A percentile compares a stretch with the other conserved stretches of the same genome.
phyloP scores from a whole-genome alignment of 2,329 filamentous ascomycete genomes.

The Xylaria sp. region DNA sequence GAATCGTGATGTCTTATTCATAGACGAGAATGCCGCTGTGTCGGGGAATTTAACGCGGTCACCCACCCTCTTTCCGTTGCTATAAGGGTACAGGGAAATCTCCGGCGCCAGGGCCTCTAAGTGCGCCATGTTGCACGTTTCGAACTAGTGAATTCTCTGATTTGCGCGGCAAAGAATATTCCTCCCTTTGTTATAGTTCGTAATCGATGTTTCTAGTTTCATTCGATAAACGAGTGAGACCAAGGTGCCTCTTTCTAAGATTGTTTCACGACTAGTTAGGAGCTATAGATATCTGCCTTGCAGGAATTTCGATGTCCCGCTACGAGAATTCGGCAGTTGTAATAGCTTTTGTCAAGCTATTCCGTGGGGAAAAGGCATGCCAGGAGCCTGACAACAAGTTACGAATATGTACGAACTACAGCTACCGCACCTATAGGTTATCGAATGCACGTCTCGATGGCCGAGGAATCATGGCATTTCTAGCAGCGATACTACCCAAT shows the following conservation, averaged over 20 bases:
- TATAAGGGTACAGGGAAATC: constrained; percentile 49
- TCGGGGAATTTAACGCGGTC: constrained; percentile 50
- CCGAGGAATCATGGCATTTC: neutral
- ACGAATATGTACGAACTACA: neutral
- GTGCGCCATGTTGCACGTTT: constrained; percentile 49
- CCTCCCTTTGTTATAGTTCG: neutral
- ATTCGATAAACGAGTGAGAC: constrained; percentile 1
- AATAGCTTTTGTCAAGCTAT: no score
- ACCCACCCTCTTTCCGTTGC: constrained; percentile 46
- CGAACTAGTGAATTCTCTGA: neutral
- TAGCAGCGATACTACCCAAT: constrained; percentile 8
- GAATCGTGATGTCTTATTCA: constrained; percentile 54
- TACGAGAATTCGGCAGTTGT: constrained; percentile 34
- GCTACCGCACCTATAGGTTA: neutral
- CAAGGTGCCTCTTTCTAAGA: neutral
- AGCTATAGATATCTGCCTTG: neutral
- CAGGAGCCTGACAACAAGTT: neutral
- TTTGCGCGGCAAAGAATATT: neutral
- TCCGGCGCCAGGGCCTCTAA: constrained; percentile 51
- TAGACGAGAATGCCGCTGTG: constrained; percentile 50
- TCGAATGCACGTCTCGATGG: neutral
- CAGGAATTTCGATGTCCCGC: constrained; percentile 14
- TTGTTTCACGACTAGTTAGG: neutral
- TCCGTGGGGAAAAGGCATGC: no score
- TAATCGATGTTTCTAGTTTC: neutral